phyloP scores from a whole-genome alignment of 2,329 filamentous ascomycete species.

The Helminthosporium solani region DNA sequence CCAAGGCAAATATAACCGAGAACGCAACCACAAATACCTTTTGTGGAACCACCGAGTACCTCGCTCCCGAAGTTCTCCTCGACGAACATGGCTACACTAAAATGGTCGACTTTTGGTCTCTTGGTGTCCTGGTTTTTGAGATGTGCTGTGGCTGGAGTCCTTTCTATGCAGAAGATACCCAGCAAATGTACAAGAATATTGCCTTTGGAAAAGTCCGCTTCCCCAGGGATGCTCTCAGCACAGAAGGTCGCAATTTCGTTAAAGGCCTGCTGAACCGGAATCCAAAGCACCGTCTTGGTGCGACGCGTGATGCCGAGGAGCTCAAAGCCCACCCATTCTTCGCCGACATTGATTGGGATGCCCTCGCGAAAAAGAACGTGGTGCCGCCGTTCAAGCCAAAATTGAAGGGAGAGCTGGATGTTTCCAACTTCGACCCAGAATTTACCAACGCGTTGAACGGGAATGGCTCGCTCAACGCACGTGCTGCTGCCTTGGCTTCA shows the following conservation, averaged over 20 bases:
- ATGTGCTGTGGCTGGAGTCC: conserved; percentile 99
- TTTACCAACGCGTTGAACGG: conserved; percentile 93
- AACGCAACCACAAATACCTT: conserved; percentile 99
- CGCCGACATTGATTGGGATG: conserved; percentile 87
- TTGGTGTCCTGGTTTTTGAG: conserved; percentile 95
- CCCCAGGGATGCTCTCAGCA: conserved; percentile 88
- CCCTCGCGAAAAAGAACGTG: conserved; percentile 84
- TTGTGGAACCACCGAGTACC: conserved; percentile 95
- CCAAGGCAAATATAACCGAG: conserved; percentile 94
- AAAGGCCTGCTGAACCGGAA: conserved; percentile 97
- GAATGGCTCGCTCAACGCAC: conserved; percentile 82
- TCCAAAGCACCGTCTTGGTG: conserved; percentile 90
- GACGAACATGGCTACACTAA: conserved; percentile 98
- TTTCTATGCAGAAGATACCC: conserved; percentile 97
- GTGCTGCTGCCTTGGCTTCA: conserved; percentile 80
- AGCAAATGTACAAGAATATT: conserved; percentile 99
- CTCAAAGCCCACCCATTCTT: conserved; percentile 96
- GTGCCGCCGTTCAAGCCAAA: conserved; percentile 98
- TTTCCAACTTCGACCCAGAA: conserved; percentile 97
- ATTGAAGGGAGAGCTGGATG: conserved; percentile 91
- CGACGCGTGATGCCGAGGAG: conserved; percentile 87
- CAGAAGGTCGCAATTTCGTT: conserved; percentile 95
- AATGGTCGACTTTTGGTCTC: conserved; percentile 99
- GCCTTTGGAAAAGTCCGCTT: conserved; percentile 98
- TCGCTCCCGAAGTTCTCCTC: conserved; percentile 90